A percentile compares a stretch with the other conserved stretches of the same genome.
phyloP scores from a whole-genome alignment of 2,329 filamentous ascomycete genomes.

The Pseudogymnoascus sp. region DNA sequence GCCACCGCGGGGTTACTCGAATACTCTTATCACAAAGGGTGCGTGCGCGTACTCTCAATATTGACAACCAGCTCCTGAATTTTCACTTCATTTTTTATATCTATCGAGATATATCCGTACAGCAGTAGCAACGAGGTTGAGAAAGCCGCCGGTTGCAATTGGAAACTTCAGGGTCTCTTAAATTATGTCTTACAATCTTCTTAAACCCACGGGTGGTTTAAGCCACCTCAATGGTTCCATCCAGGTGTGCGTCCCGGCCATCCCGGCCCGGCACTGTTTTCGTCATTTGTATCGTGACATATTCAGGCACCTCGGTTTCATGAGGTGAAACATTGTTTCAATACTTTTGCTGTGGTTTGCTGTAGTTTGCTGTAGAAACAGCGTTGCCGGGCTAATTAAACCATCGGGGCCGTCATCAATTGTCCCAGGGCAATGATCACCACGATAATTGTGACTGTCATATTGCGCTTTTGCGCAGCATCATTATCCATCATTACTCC shows the following conservation, averaged over 20 bases:
- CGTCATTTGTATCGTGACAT: slow-evolving; percentile 7
- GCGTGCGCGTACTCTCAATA: slow-evolving; percentile 4
- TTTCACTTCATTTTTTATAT: background rate
- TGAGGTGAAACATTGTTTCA: slow-evolving; percentile 12
- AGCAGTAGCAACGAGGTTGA: background rate
- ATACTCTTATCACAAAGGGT: background rate
- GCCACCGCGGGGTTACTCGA: background rate
- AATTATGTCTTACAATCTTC: slow-evolving; percentile 4
- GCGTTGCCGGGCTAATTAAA: background rate
- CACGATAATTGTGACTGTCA: background rate
- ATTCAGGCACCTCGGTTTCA: slow-evolving; percentile 11
- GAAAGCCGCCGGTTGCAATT: slow-evolving; percentile 2
- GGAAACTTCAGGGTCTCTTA: slow-evolving; percentile 2
- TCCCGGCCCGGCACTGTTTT: slow-evolving; percentile 6
- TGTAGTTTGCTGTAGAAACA: background rate
- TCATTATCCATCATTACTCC: slow-evolving; percentile 23
- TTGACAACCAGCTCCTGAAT: background rate
- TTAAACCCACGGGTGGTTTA: slow-evolving; percentile 5
- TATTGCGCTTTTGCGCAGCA: background rate
- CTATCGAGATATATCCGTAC: background rate
- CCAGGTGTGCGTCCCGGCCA: background rate
- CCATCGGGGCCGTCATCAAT: background rate
- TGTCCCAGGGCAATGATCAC: background rate
- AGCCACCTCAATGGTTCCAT: slow-evolving; percentile 4
- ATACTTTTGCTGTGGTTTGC: slow-evolving; percentile 4